Percentiles rank a stretch among this genome's conserved stretches.
Conservation (phyloP, 176 grass and related monocot species). For the Secale cereale region DNA sequence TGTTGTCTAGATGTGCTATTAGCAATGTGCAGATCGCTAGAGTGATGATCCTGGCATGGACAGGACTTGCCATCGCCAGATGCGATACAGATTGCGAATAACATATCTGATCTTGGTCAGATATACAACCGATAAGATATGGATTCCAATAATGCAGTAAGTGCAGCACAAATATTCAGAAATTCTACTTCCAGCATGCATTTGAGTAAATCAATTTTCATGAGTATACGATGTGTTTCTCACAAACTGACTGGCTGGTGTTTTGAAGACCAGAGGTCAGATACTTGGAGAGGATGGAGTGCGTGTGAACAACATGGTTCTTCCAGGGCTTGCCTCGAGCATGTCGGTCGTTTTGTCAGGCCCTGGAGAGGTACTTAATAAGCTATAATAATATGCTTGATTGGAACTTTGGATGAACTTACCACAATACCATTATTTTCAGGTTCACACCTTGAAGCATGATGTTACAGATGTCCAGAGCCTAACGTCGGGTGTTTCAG, state of each 20-base stretch:
- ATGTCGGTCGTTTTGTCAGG: constrained; percentile 75
- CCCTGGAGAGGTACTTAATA: constrained; percentile 74
- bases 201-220: not conserved
- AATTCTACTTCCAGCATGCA: not conserved
- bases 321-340: constrained; percentile 71
- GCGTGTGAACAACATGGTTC: constrained; percentile 77
- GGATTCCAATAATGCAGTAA: constrained; percentile 57
- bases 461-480: constrained; percentile 68
- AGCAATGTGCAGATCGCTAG: not conserved
- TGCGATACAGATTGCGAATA: constrained; percentile 76
- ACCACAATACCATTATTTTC: not conserved
- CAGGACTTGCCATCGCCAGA: constrained; percentile 80
- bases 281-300: constrained; percentile 85
- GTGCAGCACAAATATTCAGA: not conserved
- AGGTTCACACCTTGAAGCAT: constrained; percentile 65
- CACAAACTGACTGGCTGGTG: constrained; percentile 17
- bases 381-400: not conserved
- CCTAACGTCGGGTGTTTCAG: no score
- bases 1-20: not conserved
- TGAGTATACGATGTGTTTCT: no score
- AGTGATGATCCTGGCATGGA: constrained; percentile 12
- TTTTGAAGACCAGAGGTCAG: constrained; percentile 71
- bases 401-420: not conserved
- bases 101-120: constrained; percentile 84
- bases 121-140: constrained; percentile 85